phyloP scores from a whole-genome alignment of 2,329 filamentous ascomycete species.

The Aspergillus pseudoglaucus region DNA sequence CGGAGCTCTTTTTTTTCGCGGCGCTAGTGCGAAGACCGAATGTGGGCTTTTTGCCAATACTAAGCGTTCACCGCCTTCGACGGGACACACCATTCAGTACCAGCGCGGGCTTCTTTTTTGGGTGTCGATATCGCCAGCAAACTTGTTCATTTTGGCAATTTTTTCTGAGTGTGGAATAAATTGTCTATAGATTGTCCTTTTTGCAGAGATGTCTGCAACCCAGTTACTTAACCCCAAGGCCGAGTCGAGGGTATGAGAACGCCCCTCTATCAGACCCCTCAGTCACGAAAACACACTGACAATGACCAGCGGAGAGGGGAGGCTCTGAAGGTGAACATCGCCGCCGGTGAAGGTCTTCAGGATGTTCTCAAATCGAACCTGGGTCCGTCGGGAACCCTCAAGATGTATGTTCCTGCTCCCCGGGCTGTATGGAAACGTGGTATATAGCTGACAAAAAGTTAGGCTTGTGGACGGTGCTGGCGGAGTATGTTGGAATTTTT shows the following conservation, averaged over 20 bases:
- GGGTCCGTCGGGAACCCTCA: constrained; percentile 87
- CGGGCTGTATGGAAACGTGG: constrained; percentile 1
- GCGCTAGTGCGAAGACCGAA: constrained; percentile 37
- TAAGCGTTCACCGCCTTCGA: constrained; percentile 29
- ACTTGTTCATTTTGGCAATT: constrained; percentile 15
- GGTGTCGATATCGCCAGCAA: constrained; percentile 15
- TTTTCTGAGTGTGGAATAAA: constrained; percentile 14
- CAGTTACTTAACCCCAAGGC: constrained; percentile 98
- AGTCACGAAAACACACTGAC: constrained; percentile 37
- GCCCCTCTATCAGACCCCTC: constrained; percentile 24
- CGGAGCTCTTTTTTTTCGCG: constrained; percentile 35
- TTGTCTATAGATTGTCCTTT: constrained; percentile 17
- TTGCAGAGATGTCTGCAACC: constrained; percentile 75
- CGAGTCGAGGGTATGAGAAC: constrained; percentile 75
- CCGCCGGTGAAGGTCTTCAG: constrained; percentile 83
- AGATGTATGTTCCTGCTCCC: constrained; percentile 60
- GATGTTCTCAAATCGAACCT: constrained; percentile 96
- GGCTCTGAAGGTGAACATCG: constrained; percentile 95
- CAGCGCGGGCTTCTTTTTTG: constrained; percentile 17
- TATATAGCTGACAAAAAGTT: constrained; percentile 23
- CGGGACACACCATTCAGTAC: constrained; percentile 20
- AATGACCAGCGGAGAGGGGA: constrained; percentile 77
- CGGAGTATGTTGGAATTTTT: constrained; percentile 37
- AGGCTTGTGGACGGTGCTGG: constrained; percentile 59
- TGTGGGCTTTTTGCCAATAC: constrained; percentile 39